Base-by-base conservation (phyloP, 495 filamentous ascomycete genomes). In the Polyplosphaeria fusca region DNA sequence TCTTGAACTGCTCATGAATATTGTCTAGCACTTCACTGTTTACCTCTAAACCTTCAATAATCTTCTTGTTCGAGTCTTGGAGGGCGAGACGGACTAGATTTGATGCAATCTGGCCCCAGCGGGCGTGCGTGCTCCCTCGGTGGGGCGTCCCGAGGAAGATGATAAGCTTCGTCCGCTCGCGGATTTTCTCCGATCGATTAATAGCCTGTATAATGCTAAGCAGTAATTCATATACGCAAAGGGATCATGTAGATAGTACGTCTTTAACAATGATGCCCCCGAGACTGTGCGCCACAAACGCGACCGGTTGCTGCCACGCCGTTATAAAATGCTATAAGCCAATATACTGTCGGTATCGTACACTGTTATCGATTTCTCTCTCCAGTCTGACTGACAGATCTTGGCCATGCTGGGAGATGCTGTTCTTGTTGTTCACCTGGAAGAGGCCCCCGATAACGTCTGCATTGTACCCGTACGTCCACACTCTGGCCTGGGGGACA, bases 401-500 rank as follows among this genome's bases (percentile, higher is more conserved):
- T 30, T 26, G 60, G 26, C 67, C 65, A 61, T 73, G 70, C 30
- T 71, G 69, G 24, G 60, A 70, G 45, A 52, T 52, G 28, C 65
- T 73, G 49, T 73, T 71, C 61, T 68, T 52, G 53, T 70, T 73
- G 56, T 66, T 69, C 9, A 68, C 60, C 55, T 67, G 37, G 35
- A 73, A 71, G 23, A 13, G 69, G 19, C 14, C 64, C 1, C 49
- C 70, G 40, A 73, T 67, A 4, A 70, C 61, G 40, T 75, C 70
- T 22, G 73, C 71, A 53, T 76, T 70, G 50, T 77, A 77, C 14
- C 74, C 74, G 49, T 70, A 77, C 22, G 70, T 73, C 59, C 71
- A 71, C 13, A 74, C 66, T 44, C 69, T 64, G 19, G 74, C 71
- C 28, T 71, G 45, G 22, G 71, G 68, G 2, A 76, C 47, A 48